Evolutionary conservation across 352 stramenopile species (phyloP), one percentile per base, ranked within the genome.

Genomic region (Phytophthora colocasiae): DNA sequence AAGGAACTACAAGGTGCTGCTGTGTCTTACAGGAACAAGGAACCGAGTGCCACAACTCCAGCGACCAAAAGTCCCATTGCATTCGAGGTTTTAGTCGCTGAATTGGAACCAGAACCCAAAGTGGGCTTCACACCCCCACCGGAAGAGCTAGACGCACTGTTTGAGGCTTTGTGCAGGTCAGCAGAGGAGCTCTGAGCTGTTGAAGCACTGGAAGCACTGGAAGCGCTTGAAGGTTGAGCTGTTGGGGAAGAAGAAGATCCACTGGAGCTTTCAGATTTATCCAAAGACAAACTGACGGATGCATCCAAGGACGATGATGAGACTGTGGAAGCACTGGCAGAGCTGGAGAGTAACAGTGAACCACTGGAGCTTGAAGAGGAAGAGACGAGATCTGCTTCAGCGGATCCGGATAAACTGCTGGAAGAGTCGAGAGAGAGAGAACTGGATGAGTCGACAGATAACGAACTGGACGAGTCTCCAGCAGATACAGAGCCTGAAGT

Each of bases 401-500:
- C 26, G n/a, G 51, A 60, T 12, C 24, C 26, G 9, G 24, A 31
- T 4, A 19, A 55, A 22, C n/a, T 31, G 12, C 32, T 44, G 11
- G 51, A 55, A 0, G 36, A 17, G 19, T 63, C 46, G n/a, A 58
- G 15, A 24, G 32, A 19, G 8, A 57, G 45, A 9, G 19, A 31
- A 38, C 29, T 60, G 32, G 52, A 58, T 0, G 45, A 31, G 39
- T 62, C 46, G 17, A 58, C 10, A 26, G 34, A 19, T 12, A 57
- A 38, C 9, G 19, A 31, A 38, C 29, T 60, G 32, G 52, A 58
- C 0, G 45, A 31, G 22, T 62, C 52, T 8, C 60, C 51, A 10
- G 51, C 60, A 11, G 60, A 68, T 15, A 68, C 32, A 3, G 60
- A 68, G 1, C 36, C 44, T 15, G 51, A 14, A 7, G 27, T 55